Percentiles rank a stretch among this genome's conserved stretches.
Conservation (phyloP, 106 monocot species). For the Gastrodia elata region DNA sequence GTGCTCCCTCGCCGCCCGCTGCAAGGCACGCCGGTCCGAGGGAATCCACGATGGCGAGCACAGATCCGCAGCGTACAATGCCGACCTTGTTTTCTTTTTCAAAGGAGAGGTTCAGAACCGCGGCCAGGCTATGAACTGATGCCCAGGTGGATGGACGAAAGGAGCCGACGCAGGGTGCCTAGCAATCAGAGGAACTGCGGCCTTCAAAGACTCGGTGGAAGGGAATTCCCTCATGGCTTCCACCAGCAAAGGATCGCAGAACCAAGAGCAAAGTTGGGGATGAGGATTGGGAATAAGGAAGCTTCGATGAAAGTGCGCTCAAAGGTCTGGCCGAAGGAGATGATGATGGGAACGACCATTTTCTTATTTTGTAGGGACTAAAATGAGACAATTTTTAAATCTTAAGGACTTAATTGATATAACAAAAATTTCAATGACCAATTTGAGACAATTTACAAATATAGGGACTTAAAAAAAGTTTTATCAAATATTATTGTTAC, state of each 20-base stretch:
- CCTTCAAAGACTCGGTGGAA: constrained; percentile 29
- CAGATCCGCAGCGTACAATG: constrained; percentile 55
- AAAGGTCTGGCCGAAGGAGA: constrained; percentile 70
- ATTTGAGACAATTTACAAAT: no score
- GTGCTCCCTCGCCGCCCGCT: constrained; percentile 49
- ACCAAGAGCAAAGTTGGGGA: constrained; percentile 53
- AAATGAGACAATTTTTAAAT: no score
- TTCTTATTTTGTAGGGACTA: no score
- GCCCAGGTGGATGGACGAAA: constrained; percentile 21
- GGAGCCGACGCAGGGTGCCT: constrained; percentile 23
- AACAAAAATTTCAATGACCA: no score
- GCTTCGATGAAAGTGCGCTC: constrained; percentile 73
- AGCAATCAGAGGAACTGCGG: constrained; percentile 51
- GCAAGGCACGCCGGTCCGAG: constrained; percentile 18
- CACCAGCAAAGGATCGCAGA: constrained; percentile 43
- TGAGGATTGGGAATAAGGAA: constrained; percentile 19
- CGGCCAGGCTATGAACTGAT: constrained; percentile 42
- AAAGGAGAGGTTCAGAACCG: constrained; percentile 69
- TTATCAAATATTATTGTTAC: no score
- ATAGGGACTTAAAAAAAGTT: no score
- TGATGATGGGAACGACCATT: constrained; percentile 86
- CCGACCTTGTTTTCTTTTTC: constrained; percentile 44
- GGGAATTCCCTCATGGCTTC: constrained; percentile 33
- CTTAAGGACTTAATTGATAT: no score
- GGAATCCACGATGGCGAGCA: constrained; percentile 39